Evolutionary conservation across 2,329 filamentous ascomycete species (phyloP).

Genomic region (Huntiella savannae): DNA sequence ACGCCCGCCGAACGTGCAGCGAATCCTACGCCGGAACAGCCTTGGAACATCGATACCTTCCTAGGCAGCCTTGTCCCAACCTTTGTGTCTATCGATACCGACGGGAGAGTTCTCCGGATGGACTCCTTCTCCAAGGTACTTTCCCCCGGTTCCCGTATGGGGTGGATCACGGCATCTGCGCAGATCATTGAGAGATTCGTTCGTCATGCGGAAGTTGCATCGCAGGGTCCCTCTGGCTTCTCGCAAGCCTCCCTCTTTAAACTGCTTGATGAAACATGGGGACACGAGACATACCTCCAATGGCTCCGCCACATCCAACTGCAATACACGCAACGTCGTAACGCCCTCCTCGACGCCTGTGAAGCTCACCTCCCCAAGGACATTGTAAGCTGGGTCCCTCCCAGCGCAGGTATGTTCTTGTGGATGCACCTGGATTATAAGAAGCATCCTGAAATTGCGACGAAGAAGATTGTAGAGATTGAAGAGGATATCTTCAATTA

Average conservation of each 20-base stretch:
- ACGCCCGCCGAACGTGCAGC: slow-evolving; percentile 42
- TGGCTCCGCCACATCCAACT: slow-evolving; percentile 72
- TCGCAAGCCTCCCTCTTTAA: slow-evolving; percentile 73
- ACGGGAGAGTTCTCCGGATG: slow-evolving; percentile 75
- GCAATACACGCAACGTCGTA: slow-evolving; percentile 63
- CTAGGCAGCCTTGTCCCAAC: slow-evolving; percentile 41
- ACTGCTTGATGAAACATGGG: slow-evolving; percentile 84
- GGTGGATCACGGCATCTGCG: slow-evolving; percentile 77
- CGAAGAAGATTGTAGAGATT: slow-evolving; percentile 40
- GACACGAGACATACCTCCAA: slow-evolving; percentile 69
- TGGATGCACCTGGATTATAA: slow-evolving; percentile 54
- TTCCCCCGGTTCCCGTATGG: slow-evolving; percentile 59
- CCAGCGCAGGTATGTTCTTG: slow-evolving; percentile 84
- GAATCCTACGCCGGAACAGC: slow-evolving; percentile 31
- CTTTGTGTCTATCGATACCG: slow-evolving; percentile 55
- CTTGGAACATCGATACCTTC: slow-evolving; percentile 43
- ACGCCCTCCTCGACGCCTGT: slow-evolving; percentile 62
- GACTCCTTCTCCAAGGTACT: slow-evolving; percentile 91
- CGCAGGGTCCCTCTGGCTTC: slow-evolving; percentile 71
- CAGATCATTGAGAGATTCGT: slow-evolving; percentile 70
- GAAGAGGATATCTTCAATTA: slow-evolving; percentile 75
- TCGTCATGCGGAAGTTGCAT: slow-evolving; percentile 64
- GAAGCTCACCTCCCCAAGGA: slow-evolving; percentile 56
- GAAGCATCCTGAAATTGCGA: slow-evolving; percentile 40
- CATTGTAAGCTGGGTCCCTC: slow-evolving; percentile 61